Percentiles rank a stretch among this genome's conserved stretches.
Conservation (phyloP, 2,329 filamentous ascomycete species). For the Trichoderma koningii region DNA sequence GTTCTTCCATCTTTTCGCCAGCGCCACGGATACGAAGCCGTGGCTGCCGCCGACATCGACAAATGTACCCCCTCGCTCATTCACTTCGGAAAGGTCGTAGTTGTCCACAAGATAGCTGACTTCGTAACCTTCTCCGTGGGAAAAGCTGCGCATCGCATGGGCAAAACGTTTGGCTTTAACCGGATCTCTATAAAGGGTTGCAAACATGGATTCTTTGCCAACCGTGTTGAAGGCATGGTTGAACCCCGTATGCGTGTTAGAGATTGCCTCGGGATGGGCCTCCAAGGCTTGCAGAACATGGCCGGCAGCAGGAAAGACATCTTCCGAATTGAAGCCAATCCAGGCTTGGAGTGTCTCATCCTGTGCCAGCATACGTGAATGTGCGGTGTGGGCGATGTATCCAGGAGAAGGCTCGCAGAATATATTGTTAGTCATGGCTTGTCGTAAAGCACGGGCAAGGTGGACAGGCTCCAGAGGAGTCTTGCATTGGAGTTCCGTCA, state of each 20-base stretch:
- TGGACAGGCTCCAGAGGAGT: conserved; percentile 52
- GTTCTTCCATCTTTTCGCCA: conserved; percentile 53
- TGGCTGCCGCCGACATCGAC: conserved; percentile 63
- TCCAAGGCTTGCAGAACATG: conserved; percentile 50
- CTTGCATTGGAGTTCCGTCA: conserved; percentile 49
- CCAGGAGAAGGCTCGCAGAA: conserved; percentile 56
- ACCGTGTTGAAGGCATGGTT: conserved; percentile 54
- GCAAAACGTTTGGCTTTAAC: conserved; percentile 54
- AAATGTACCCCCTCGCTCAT: conserved; percentile 49
- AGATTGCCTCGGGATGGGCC: conserved; percentile 50
- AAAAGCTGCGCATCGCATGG: conserved; percentile 57
- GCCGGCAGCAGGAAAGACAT: conserved; percentile 53
- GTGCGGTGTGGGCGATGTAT: conserved; percentile 56
- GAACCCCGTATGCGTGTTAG: conserved; percentile 53
- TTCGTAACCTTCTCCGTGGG: conserved; percentile 59
- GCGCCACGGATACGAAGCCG: conserved; percentile 58
- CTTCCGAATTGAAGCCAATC: conserved; percentile 58
- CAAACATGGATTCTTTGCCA: conserved; percentile 56
- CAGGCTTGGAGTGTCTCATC: conserved; percentile 54
- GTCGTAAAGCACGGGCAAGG: conserved; percentile 53
- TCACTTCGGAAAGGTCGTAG: conserved; percentile 55
- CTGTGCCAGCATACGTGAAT: conserved; percentile 53
- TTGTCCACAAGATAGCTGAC: conserved; percentile 54
- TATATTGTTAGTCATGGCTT: conserved; percentile 60
- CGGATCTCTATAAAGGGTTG: conserved; percentile 52